Percentiles rank a stretch among this genome's conserved stretches.
Conservation (phyloP, 176 grass and related monocot genomes). For the Cenchrus purpureus region DNA sequence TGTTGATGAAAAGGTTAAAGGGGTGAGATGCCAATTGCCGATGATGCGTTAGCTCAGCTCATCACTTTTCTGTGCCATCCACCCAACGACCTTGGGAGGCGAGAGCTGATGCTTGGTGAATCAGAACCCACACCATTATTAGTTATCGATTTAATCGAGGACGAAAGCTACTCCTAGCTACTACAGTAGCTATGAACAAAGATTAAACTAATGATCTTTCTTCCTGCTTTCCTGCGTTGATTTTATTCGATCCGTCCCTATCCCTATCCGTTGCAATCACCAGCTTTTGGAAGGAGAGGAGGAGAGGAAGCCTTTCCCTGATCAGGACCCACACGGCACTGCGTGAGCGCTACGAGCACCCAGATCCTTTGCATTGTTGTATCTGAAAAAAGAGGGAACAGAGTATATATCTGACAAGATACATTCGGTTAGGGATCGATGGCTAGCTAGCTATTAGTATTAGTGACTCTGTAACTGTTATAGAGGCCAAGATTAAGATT, state of each 20-base stretch:
- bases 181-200: not conserved
- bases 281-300: constrained; percentile 29
- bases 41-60: constrained; percentile 1
- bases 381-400: not conserved
- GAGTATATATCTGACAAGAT: not conserved
- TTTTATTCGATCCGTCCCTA: not conserved
- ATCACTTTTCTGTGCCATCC: not conserved
- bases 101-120: constrained; percentile 27
- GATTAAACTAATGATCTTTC: not conserved
- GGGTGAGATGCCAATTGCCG: not conserved
- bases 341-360: constrained; percentile 44
- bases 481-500: not conserved
- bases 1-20: not conserved
- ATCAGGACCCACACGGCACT: constrained; percentile 42
- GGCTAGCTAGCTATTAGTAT: not conserved
- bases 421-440: not conserved
- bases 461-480: not conserved
- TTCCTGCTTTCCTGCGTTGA: not conserved
- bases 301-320: not conserved
- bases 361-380: not conserved
- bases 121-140: constrained; percentile 30
- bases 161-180: not conserved
- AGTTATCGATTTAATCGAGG: not conserved
- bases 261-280: constrained; percentile 39
- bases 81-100: constrained; percentile 4